Evolutionary conservation across 2,329 filamentous ascomycete genomes (phyloP).

Genomic region (Colletotrichum coccodes): DNA sequence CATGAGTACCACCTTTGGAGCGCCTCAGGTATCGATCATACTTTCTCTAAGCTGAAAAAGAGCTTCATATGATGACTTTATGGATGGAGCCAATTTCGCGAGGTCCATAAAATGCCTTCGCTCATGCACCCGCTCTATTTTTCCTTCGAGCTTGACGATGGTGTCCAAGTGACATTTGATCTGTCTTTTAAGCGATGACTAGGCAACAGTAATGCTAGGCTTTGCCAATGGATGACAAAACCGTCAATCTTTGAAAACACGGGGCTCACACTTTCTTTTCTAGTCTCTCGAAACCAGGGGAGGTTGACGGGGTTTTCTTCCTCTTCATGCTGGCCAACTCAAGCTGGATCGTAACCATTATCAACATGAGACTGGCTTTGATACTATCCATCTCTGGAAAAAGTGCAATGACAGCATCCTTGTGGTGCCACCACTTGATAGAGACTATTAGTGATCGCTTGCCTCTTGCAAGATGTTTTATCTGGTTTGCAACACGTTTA

Average conservation of each 20-base stretch:
- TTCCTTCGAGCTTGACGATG: neutral
- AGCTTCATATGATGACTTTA: neutral
- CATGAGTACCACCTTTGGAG: neutral
- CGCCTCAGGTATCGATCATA: neutral
- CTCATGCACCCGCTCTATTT: neutral
- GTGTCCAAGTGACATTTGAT: neutral
- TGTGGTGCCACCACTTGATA: slow-evolving; percentile 1
- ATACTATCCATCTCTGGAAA: neutral
- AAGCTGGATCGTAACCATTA: neutral
- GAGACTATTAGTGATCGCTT: neutral
- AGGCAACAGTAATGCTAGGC: no score
- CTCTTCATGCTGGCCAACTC: neutral
- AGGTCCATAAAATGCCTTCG: no score
- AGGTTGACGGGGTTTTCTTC: neutral
- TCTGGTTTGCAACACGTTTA: rapidly evolving
- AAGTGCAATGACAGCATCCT: neutral
- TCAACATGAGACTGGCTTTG: neutral
- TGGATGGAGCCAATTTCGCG: rapidly evolving
- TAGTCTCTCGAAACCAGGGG: no score
- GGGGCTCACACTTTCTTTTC: neutral
- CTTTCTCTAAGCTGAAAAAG: neutral
- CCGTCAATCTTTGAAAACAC: no score
- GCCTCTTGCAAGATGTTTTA: no score
- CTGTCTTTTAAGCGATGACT: neutral
- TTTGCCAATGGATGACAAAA: neutral